Percentiles rank a stretch among this genome's conserved stretches.
Evolutionary conservation across 192 early-diverging fungal species (phyloP).

Genomic region (Umbelopsis sp.): DNA sequence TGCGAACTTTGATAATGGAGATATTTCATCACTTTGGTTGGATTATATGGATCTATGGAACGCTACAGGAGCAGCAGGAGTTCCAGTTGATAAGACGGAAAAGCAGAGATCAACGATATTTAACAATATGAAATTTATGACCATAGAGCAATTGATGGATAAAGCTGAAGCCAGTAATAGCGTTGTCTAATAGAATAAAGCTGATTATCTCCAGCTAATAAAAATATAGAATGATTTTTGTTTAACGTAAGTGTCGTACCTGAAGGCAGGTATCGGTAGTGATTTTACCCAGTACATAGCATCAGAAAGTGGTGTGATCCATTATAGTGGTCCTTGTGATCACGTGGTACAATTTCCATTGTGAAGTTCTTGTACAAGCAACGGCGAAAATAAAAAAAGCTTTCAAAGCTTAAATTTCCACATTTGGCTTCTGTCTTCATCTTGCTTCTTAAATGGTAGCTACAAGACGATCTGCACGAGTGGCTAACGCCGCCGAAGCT

Average conservation of each 20-base stretch:
- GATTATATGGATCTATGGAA: conserved; percentile 1
- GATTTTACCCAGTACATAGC: too few relatives aligned
- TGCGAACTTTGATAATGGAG: neutral
- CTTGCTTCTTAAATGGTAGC: conserved; percentile 1
- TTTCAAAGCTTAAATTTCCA: too few relatives aligned
- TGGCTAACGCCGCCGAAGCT: neutral
- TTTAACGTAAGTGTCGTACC: too few relatives aligned
- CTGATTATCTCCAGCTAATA: too few relatives aligned
- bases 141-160: neutral
- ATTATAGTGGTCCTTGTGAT: too few relatives aligned
- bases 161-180: neutral
- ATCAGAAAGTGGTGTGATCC: too few relatives aligned
- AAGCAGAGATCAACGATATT: neutral
- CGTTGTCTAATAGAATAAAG: neutral
- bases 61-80: neutral
- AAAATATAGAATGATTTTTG: too few relatives aligned
- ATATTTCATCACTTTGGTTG: neutral
- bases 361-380: too few relatives aligned
- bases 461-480: conserved; percentile 20
- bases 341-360: too few relatives aligned
- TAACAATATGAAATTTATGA: neutral
- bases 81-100: neutral
- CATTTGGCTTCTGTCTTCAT: too few relatives aligned
- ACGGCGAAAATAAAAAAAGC: too few relatives aligned
- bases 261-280: too few relatives aligned